Conservation (phyloP, 2,329 filamentous ascomycete genomes). For the Triangularia setosa region DNA sequence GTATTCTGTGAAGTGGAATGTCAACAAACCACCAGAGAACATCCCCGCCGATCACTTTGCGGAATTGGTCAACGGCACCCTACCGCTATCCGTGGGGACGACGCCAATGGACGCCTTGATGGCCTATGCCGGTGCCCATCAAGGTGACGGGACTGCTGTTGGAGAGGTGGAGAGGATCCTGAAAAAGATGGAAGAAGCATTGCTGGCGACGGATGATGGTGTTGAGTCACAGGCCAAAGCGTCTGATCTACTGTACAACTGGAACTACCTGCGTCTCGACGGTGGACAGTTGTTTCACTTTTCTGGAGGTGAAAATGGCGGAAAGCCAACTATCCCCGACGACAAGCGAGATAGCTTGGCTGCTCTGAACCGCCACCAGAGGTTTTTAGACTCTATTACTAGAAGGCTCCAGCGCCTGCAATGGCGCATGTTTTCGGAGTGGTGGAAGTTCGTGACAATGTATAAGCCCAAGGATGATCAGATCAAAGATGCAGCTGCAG, state of each 20-base stretch:
- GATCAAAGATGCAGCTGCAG: too few species aligned
- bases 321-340: too few species aligned
- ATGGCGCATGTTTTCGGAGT: neutral
- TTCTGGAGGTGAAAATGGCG: neutral
- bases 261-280: conserved; percentile 23
- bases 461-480: neutral
- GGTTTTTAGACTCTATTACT: neutral
- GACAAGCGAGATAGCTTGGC: too few species aligned
- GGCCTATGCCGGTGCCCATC: conserved; percentile 31
- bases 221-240: conserved; percentile 33
- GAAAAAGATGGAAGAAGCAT: conserved; percentile 30
- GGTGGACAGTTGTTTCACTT: neutral
- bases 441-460: too few species aligned
- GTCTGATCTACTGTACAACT: conserved; percentile 30
- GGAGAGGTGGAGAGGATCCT: neutral
- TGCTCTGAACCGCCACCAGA: too few species aligned
- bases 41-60: too few species aligned
- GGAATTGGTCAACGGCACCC: too few species aligned
- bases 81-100: conserved; percentile 34
- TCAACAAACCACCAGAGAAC: too few species aligned
- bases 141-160: neutral
- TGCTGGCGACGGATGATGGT: too few species aligned
- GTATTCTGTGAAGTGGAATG: too few species aligned
- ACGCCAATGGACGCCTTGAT: conserved; percentile 38
- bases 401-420: neutral